Percentiles rank a stretch among this genome's conserved stretches.
phyloP scores from a whole-genome alignment of 2,329 filamentous ascomycete genomes.

The Mycogone perniciosa region DNA sequence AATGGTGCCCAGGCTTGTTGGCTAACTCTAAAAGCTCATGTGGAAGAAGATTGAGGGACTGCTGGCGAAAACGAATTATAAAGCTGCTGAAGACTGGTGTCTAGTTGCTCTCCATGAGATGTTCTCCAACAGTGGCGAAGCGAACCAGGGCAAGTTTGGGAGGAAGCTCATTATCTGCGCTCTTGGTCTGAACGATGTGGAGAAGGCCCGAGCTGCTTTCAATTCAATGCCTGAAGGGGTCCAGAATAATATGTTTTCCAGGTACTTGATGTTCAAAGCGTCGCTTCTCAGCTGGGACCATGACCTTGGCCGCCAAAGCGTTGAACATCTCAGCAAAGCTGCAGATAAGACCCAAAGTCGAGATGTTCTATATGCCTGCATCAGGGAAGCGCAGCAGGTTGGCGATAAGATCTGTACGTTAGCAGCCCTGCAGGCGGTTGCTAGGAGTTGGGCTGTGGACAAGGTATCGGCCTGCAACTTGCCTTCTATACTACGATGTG shows the following conservation, averaged over 20 bases:
- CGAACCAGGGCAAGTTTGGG: constrained; percentile 59
- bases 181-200: constrained; percentile 38
- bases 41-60: constrained; percentile 71
- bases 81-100: constrained; percentile 63
- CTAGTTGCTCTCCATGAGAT: constrained; percentile 57
- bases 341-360: constrained; percentile 41
- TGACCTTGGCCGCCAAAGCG: constrained; percentile 55
- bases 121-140: constrained; percentile 58
- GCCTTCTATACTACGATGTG: constrained; percentile 40
- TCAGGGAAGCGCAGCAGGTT: constrained; percentile 64
- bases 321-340: constrained; percentile 52
- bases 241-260: constrained; percentile 57
- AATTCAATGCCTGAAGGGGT: constrained; percentile 51
- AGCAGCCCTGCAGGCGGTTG: constrained; percentile 29
- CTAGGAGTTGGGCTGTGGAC: constrained; percentile 20
- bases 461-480: constrained; percentile 23
- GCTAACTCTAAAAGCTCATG: constrained; percentile 50
- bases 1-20: too few species aligned
- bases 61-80: constrained; percentile 46
- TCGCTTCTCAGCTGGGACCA: constrained; percentile 54
- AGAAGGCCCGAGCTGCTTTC: constrained; percentile 35
- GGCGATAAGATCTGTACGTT: constrained; percentile 55
- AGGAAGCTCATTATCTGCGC: constrained; percentile 71
- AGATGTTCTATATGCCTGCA: constrained; percentile 71
- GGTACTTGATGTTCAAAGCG: constrained; percentile 70